phyloP scores from a whole-genome alignment of 306 rosid species.

The Rubus idaeus region DNA sequence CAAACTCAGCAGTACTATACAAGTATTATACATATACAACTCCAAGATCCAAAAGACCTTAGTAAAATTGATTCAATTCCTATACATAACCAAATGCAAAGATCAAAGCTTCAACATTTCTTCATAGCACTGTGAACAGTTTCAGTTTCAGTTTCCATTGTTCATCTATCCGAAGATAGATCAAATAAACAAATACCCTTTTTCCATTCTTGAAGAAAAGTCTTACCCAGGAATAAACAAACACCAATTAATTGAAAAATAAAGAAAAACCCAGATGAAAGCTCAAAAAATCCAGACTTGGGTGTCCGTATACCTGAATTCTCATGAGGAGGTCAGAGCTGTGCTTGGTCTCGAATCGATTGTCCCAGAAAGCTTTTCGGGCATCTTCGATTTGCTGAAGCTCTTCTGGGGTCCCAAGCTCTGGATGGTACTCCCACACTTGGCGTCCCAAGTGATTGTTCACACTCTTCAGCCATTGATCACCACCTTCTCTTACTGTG shows the following conservation, averaged over 20 bases:
- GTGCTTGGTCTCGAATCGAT: slow-evolving; percentile 38
- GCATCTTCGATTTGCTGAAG: slow-evolving; percentile 34
- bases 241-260: not conserved
- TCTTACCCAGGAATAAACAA: not conserved
- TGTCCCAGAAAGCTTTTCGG: slow-evolving; percentile 29
- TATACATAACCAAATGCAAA: not conserved
- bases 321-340: slow-evolving; percentile 44
- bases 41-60: not conserved
- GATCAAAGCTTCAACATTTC: not conserved
- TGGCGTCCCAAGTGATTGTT: slow-evolving; percentile 41
- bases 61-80: not conserved
- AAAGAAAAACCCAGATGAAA: slow-evolving; percentile 4
- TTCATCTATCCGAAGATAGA: not conserved
- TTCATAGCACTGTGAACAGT: not conserved
- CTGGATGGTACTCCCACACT: slow-evolving; percentile 43
- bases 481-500: slow-evolving; percentile 20
- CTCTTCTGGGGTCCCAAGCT: slow-evolving; percentile 33
- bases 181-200: not conserved
- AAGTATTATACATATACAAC: not conserved
- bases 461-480: slow-evolving; percentile 26
- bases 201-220: not conserved
- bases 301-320: slow-evolving; percentile 27
- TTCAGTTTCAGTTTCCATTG: not conserved
- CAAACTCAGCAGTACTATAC: not conserved
- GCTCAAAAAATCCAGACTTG: not conserved